phyloP scores from a whole-genome alignment of 148 eudicot species.

The Dianthus caryophyllus region DNA sequence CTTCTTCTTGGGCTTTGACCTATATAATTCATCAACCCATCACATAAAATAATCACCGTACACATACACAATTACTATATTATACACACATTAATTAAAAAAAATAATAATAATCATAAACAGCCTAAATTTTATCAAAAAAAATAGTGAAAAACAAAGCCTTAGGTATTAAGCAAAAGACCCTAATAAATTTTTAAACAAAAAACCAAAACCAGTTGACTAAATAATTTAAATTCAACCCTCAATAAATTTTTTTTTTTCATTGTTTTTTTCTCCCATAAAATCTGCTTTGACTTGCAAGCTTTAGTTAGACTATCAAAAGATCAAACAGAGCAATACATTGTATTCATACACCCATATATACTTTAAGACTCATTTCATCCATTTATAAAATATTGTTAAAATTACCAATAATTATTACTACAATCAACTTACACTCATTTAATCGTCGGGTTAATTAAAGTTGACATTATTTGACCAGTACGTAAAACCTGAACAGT shows the following conservation, averaged over 20 bases:
- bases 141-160: not conserved
- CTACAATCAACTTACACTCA: too few species aligned
- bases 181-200: not conserved
- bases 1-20: constrained; percentile 72
- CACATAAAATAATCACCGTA: not conserved
- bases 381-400: too few species aligned
- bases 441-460: too few species aligned
- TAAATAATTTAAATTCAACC: not conserved
- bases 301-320: not conserved
- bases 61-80: too few species aligned
- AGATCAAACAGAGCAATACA: constrained; percentile 6
- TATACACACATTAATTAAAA: too few species aligned
- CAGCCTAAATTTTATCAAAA: not conserved
- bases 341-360: too few species aligned
- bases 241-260: not conserved
- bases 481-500: too few species aligned
- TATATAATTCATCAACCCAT: constrained; percentile 14
- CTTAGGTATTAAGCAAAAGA: constrained; percentile 13
- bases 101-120: not conserved
- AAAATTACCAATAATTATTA: too few species aligned
- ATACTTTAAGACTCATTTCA: too few species aligned
- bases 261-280: constrained; percentile 4
- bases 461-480: too few species aligned
- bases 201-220: constrained; percentile 26
- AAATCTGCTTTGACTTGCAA: constrained; percentile 20